Conservation (phyloP, 345 rosid genomes). For the Populus deltoides region DNA sequence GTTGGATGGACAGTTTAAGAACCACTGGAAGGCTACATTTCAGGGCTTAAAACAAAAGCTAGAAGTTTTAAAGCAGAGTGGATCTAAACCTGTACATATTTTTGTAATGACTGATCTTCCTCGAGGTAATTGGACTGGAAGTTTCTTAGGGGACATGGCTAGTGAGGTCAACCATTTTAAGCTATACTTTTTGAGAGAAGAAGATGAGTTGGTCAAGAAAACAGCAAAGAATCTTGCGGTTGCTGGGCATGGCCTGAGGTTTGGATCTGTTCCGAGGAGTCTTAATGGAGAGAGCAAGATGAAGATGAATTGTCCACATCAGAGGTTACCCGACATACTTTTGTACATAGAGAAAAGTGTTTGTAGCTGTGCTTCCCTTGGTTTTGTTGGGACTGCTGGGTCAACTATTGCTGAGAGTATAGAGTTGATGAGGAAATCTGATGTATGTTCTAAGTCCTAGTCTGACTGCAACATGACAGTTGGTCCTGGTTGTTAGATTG, state of each 20-base stretch:
- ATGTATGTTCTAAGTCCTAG: conserved; percentile 35
- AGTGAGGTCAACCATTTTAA: conserved; percentile 46
- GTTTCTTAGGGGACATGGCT: conserved; percentile 69
- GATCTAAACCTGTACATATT: conserved; percentile 43
- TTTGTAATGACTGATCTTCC: conserved; percentile 96
- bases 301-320: conserved; percentile 44
- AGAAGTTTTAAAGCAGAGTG: conserved; percentile 46
- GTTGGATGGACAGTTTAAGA: conserved; percentile 95
- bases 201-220: conserved; percentile 48
- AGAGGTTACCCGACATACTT: conserved; percentile 47
- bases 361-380: conserved; percentile 95
- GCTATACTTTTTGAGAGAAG: conserved; percentile 54
- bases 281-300: conserved; percentile 25
- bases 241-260: conserved; percentile 49
- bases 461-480: conserved; percentile 9
- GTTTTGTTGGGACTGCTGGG: conserved; percentile 86
- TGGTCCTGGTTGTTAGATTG: neutral
- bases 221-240: conserved; percentile 46
- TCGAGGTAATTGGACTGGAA: conserved; percentile 72
- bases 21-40: conserved; percentile 75
- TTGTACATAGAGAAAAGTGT: conserved; percentile 74
- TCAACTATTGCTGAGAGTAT: conserved; percentile 85
- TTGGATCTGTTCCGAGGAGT: conserved; percentile 36
- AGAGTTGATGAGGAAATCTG: conserved; percentile 65
- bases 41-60: conserved; percentile 55